Conservation (phyloP, 768 basidiomycete species). For the Gloeostereum incarnatum region DNA sequence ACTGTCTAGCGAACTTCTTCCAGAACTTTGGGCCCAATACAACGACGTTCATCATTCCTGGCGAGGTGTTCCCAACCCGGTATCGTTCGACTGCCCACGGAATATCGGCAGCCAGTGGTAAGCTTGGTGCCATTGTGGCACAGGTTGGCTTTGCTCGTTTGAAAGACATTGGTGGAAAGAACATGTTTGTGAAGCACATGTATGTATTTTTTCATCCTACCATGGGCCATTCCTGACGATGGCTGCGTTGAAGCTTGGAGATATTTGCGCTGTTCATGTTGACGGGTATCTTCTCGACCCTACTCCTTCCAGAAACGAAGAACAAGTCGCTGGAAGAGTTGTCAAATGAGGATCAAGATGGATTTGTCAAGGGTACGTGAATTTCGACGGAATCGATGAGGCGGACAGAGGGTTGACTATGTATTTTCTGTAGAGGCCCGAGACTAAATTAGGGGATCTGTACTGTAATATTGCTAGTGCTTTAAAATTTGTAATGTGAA, state of each 20-base stretch:
- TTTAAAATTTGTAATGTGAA: too few relatives aligned
- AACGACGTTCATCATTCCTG: conserved; percentile 75
- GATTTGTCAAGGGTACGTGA: conserved; percentile 33
- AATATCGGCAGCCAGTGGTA: conserved; percentile 76
- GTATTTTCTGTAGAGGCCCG: too few relatives aligned
- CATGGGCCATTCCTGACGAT: neutral
- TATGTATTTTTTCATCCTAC: conserved; percentile 21
- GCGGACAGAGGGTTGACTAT: too few relatives aligned
- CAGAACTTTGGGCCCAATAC: conserved; percentile 82
- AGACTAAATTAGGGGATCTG: too few relatives aligned
- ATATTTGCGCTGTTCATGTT: conserved; percentile 85
- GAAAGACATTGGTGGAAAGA: conserved; percentile 58
- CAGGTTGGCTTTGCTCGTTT: conserved; percentile 70
- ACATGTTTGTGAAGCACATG: conserved; percentile 60
- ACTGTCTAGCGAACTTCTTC: conserved; percentile 86
- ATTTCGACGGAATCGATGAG: neutral
- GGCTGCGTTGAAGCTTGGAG: conserved; percentile 38
- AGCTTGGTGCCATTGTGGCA: conserved; percentile 75
- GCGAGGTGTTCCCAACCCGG: conserved; percentile 82
- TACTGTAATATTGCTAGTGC: too few relatives aligned
- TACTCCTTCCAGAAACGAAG: conserved; percentile 77
- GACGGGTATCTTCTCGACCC: conserved; percentile 74
- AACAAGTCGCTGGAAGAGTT: conserved; percentile 55
- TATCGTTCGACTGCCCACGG: conserved; percentile 83
- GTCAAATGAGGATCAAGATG: conserved; percentile 61